These are phyloP conservation scores for Zymoseptoria crescenta DNA, from an alignment of 2,329 filamentous ascomycete genomes.

Conservation along the genomic window DNA sequence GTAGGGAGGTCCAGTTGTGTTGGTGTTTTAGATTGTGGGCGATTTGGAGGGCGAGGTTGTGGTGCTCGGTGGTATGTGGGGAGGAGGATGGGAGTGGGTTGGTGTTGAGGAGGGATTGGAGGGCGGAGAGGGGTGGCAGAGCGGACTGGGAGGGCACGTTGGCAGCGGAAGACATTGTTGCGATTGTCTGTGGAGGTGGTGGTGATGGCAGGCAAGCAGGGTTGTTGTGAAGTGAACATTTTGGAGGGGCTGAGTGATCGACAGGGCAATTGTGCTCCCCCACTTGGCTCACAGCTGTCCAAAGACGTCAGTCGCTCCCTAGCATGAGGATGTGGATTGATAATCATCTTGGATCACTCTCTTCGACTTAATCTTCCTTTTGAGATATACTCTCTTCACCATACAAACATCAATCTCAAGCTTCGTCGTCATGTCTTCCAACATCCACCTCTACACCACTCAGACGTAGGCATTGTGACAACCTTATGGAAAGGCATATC, in stretches of 20 bases:
- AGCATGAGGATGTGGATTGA: too few relatives aligned
- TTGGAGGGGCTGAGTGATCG: not conserved
- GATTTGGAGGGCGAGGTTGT: conserved; percentile 53
- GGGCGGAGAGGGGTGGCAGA: conserved; percentile 11
- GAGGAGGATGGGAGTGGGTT: conserved; percentile 9
- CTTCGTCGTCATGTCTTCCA: conserved; percentile 16
- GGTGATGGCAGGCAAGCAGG: too few relatives aligned
- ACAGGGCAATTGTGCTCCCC: not conserved
- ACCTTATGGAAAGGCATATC: conserved; percentile 57
- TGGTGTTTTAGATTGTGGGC: conserved; percentile 65
- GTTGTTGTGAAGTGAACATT: not conserved
- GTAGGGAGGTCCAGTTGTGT: conserved; percentile 63
- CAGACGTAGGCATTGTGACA: conserved; percentile 47
- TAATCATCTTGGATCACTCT: too few relatives aligned
- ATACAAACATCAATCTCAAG: too few relatives aligned
- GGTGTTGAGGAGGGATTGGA: conserved; percentile 10
- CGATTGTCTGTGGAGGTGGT: not conserved
- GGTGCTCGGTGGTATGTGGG: conserved; percentile 17
- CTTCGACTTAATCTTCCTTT: too few relatives aligned
- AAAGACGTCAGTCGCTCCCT: not conserved
- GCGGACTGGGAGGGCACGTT: not conserved
- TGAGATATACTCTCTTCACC: too few relatives aligned
- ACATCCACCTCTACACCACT: conserved; percentile 74
- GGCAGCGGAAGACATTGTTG: not conserved
- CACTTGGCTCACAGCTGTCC: too few relatives aligned